Evolutionary conservation across 2,329 filamentous ascomycete genomes (phyloP), one percentile per base, ranked within the genome.

Genomic region (Colletotrichum magnum): DNA sequence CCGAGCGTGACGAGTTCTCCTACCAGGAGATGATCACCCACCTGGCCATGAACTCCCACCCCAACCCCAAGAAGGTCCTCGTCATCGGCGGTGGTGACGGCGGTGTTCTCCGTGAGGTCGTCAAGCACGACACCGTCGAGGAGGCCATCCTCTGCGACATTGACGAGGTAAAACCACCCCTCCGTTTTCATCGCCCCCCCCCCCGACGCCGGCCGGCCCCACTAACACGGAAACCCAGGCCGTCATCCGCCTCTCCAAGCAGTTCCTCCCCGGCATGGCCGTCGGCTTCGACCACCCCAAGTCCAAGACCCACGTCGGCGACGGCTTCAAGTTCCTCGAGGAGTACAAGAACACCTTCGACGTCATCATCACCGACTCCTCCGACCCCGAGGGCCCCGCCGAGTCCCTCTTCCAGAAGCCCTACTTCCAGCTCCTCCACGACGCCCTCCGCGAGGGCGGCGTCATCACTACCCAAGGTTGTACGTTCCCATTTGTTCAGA

Each of bases 1-100:
- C 96, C 75, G 96, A 99, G 90, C 92, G 95, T 74, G 94, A 99
- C 80, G 96, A 99, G 87, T 99, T 98, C 88, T 94, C 95, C 77
- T 97, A 97, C 90, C 96, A 99, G 88, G 96, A 99, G 90, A 99
- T 99, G 96, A 99, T 99, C 84, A 95, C 95, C 76, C 94, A 99
- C 85, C 89, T 99, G 75, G 96, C 94, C 84, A 94, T 99, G 92
- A 96, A 97, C 90, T 94, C 95, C 62, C 96, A 99, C 90, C 96
- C 96, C 75, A 91, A 97, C 88, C 96, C 96, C 79, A 96, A 98
- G 90, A 97, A 95, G 85, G 96, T 99, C 62, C 91, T 99, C 68
- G 96, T 99, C 82, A 98, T 99, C 78, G 96, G 96, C 74, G 96
- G 96, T 77, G 96, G 96, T 80, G 96, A 99, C 80, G 96, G 96